Conservation (phyloP, 78 protist genomes). For the Dictyostelium firmibasis region DNA sequence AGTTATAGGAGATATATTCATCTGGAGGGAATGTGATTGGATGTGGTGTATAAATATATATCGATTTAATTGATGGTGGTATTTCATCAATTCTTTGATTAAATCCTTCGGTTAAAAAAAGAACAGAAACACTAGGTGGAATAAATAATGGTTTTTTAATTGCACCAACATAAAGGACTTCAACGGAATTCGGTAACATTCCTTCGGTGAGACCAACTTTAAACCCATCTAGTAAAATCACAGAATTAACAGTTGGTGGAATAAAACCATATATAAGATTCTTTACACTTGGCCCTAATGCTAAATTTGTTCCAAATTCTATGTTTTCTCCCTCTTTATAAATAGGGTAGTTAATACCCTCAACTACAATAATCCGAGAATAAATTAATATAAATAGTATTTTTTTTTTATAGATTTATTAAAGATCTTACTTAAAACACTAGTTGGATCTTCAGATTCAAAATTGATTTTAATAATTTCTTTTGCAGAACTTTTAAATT, state of each 20-base stretch:
- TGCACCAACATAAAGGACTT: background rate
- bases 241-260: background rate
- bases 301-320: background rate
- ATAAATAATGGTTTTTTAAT: background rate
- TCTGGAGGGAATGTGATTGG: too few species aligned
- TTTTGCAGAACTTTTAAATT: too few species aligned
- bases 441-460: background rate
- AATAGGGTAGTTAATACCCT: too few species aligned
- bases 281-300: background rate
- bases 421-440: too few species aligned
- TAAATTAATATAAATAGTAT: too few species aligned
- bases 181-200: background rate
- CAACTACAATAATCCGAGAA: too few species aligned
- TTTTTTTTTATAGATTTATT: too few species aligned
- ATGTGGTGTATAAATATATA: background rate
- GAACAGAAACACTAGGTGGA: background rate
- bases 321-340: too few species aligned
- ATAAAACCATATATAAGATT: background rate
- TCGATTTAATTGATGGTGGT: too few species aligned
- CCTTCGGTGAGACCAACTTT: background rate
- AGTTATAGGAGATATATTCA: too few species aligned
- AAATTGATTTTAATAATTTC: too few species aligned
- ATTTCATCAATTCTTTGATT: background rate
- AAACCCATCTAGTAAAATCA: background rate
- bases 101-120: background rate